A percentile compares a stretch with the other conserved stretches of the same genome.
Evolutionary conservation across 495 filamentous ascomycete species (phyloP).

Genomic region (Immersiella caudata): DNA sequence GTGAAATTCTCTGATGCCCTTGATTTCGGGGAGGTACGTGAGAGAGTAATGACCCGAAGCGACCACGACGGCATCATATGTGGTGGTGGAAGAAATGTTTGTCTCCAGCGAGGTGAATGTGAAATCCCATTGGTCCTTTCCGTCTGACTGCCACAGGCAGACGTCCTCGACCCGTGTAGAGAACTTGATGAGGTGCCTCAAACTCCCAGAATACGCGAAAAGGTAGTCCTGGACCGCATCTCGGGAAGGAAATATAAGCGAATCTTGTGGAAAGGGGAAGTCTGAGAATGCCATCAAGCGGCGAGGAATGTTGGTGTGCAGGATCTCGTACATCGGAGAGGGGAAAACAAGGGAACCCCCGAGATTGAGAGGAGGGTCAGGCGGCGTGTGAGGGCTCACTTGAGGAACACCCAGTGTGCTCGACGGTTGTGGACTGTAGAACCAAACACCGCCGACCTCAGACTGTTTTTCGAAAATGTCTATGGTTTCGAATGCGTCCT

Average conservation of each 20-base stretch:
- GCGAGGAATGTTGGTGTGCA: conserved; percentile 89
- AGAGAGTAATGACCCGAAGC: conserved; percentile 80
- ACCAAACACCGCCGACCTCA: conserved; percentile 81
- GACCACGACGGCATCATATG: conserved; percentile 82
- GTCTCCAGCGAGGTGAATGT: conserved; percentile 51
- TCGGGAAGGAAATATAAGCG: conserved; percentile 72
- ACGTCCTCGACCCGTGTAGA: conserved; percentile 46
- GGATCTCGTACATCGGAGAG: conserved; percentile 74
- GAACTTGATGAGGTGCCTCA: conserved; percentile 53
- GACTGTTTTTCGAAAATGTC: conserved; percentile 80
- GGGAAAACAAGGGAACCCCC: conserved; percentile 50
- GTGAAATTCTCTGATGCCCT: conserved; percentile 53
- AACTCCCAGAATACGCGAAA: conserved; percentile 67
- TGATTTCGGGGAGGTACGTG: conserved; percentile 65
- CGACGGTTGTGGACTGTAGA: conserved; percentile 57
- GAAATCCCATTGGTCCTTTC: conserved; percentile 53
- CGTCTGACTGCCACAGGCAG: conserved; percentile 30
- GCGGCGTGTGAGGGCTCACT: conserved; percentile 41
- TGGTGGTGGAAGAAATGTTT: conserved; percentile 42
- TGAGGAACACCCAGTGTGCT: conserved; percentile 43
- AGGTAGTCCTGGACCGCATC: conserved; percentile 72
- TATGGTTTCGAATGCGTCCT: conserved; percentile 69
- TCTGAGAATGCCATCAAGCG: conserved; percentile 81
- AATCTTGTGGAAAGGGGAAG: conserved; percentile 60
- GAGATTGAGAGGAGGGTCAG: conserved; percentile 43